phyloP scores from a whole-genome alignment of 805 yeast species.

The Cyberlindnera maritima region DNA sequence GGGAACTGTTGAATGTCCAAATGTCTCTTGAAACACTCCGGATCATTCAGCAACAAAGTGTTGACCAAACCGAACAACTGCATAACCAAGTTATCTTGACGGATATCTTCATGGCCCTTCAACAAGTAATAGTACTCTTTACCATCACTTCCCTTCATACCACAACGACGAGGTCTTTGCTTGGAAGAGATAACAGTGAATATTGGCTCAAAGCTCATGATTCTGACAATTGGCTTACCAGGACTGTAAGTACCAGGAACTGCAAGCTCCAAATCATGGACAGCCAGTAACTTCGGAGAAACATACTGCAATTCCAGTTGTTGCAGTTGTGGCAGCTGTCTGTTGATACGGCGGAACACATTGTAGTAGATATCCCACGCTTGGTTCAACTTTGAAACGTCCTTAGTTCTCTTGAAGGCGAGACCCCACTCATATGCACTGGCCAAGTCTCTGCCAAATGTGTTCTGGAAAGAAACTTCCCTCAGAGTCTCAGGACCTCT shows the following conservation, averaged over 20 bases:
- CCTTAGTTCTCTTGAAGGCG: conserved; percentile 81
- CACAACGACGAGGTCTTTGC: conserved; percentile 88
- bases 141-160: conserved; percentile 86
- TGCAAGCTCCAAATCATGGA: conserved; percentile 78
- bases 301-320: conserved; percentile 89
- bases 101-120: conserved; percentile 96
- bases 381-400: conserved; percentile 84
- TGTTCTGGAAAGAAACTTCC: conserved; percentile 87
- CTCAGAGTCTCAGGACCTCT: conserved; percentile 90
- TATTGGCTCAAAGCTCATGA: conserved; percentile 74
- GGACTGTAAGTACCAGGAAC: conserved; percentile 93
- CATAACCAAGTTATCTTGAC: conserved; percentile 98
- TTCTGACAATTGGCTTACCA: conserved; percentile 73
- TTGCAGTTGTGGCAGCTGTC: conserved; percentile 84
- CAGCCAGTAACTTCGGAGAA: conserved; percentile 82
- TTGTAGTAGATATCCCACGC: conserved; percentile 97
- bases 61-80: conserved; percentile 95
- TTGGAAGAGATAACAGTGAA: conserved; percentile 89
- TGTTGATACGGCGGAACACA: conserved; percentile 86
- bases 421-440: conserved; percentile 94
- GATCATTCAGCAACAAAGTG: conserved; percentile 80
- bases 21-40: conserved; percentile 95
- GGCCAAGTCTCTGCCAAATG: conserved; percentile 88
- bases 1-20: conserved; percentile 88
- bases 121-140: conserved; percentile 77